Evolutionary conservation across 1,284 basidiomycete genomes (phyloP).

Genomic region (Volvariella surrecta): DNA sequence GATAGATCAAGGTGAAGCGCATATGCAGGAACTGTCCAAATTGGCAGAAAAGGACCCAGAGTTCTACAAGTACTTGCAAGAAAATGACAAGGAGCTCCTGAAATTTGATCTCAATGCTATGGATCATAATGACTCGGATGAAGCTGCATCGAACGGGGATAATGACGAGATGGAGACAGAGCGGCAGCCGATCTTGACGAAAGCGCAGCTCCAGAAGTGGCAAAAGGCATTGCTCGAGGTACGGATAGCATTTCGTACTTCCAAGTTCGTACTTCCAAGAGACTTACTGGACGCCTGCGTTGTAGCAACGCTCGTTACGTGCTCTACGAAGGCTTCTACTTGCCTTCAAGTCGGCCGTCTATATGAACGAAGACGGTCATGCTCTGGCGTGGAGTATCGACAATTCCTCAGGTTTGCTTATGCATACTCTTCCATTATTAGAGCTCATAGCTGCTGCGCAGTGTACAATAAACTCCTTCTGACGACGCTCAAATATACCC

Average conservation of each 20-base stretch:
- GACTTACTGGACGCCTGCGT: not conserved
- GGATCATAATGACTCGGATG: slow-evolving; percentile 32
- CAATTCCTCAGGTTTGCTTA: slow-evolving; percentile 55
- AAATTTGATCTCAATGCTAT: slow-evolving; percentile 59
- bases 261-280: not conserved
- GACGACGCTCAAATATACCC: slow-evolving; percentile 87
- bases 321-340: slow-evolving; percentile 81
- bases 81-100: slow-evolving; percentile 88
- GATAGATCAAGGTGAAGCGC: slow-evolving; percentile 60
- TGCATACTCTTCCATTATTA: slow-evolving; percentile 1
- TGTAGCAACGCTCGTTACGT: slow-evolving; percentile 77
- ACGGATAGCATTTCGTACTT: slow-evolving; percentile 14
- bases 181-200: slow-evolving; percentile 12
- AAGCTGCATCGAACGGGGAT: slow-evolving; percentile 26
- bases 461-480: slow-evolving; percentile 91
- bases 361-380: slow-evolving; percentile 84
- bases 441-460: slow-evolving; percentile 22
- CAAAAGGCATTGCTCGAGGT: slow-evolving; percentile 89
- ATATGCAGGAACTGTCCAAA: slow-evolving; percentile 80
- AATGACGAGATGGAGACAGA: slow-evolving; percentile 31
- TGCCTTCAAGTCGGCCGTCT: slow-evolving; percentile 83
- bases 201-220: slow-evolving; percentile 62
- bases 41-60: slow-evolving; percentile 95
- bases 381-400: slow-evolving; percentile 77
- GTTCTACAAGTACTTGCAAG: slow-evolving; percentile 96